Percentiles rank a stretch among this genome's conserved stretches.
Evolutionary conservation across 2,329 filamentous ascomycete genomes (phyloP).

Genomic region (Epichloe bromicola): DNA sequence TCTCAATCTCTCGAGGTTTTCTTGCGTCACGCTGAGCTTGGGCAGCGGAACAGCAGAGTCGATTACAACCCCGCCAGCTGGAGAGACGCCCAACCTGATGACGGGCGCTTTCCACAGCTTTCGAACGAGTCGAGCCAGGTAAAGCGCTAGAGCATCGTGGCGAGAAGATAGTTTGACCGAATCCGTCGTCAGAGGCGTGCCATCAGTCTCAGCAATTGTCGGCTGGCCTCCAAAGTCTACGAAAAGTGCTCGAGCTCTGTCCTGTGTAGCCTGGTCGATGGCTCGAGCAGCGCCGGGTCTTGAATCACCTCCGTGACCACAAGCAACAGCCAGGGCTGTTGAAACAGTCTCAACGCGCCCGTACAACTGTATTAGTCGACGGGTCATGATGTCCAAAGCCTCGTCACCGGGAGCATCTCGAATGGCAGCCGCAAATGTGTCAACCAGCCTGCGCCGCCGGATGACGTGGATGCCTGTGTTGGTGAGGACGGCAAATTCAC

Average conservation of each 20-base stretch:
- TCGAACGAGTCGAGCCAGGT: constrained; percentile 76
- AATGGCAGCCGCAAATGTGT: constrained; percentile 78
- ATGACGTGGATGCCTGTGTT: constrained; percentile 83
- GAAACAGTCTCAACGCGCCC: constrained; percentile 82
- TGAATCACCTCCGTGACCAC: constrained; percentile 74
- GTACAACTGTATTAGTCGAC: constrained; percentile 73
- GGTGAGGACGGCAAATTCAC: constrained; percentile 83
- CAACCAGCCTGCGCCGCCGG: constrained; percentile 70
- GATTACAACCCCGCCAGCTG: constrained; percentile 50
- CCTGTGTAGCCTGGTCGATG: constrained; percentile 73
- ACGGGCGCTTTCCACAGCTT: constrained; percentile 78
- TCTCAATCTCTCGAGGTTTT: constrained; percentile 63
- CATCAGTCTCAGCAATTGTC: constrained; percentile 63
- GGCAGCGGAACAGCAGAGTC: constrained; percentile 49
- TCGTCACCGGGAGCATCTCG: constrained; percentile 63
- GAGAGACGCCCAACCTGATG: constrained; percentile 37
- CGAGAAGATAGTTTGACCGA: constrained; percentile 78
- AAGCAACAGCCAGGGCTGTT: constrained; percentile 85
- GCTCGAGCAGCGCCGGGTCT: constrained; percentile 60
- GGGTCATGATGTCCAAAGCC: constrained; percentile 67
- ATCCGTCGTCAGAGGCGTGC: constrained; percentile 61
- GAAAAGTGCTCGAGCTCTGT: constrained; percentile 74
- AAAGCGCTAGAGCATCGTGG: constrained; percentile 77
- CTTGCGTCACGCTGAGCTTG: constrained; percentile 68
- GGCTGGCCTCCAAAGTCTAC: constrained; percentile 88